Evolutionary conservation across 208 protist species (phyloP), one percentile per base, ranked within the genome.

Genomic region (Crithidia expoeki): DNA sequence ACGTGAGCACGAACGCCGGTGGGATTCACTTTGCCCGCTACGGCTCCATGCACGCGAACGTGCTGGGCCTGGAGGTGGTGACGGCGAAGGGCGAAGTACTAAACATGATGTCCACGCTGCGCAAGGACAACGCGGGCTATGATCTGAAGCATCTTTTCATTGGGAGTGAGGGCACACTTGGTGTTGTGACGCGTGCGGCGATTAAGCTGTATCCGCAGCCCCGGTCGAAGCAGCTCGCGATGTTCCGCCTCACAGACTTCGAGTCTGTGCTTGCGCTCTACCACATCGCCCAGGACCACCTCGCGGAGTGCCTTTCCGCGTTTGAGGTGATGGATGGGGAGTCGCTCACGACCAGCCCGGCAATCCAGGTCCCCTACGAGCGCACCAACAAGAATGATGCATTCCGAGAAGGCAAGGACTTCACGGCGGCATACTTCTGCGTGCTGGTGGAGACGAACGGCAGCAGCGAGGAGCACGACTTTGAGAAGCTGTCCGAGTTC

Each of bases 101-200:
- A 32, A 79, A 97, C 57, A 59, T 84, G 55, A 79, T 96, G 62
- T 92, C 74, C 12, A 92, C 84, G 17, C 80, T 98, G 12, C 82
- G 93, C 44, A 99, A 99, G 72, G 98, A 99, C 76, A 99, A 99
- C 75, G 98, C 95, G 28, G 96, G 97, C 23, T 98, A 98, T 73
- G 96, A 98, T 66, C 71, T 99, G 47, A 98, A 98, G 78, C 96
- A 99, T 56, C 85, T 99, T 14, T 98, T 99, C 67, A 98, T 99
- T 49, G 98, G 98, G 30, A 96, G 85, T 49, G 98, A 99, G 74
- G 98, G 98, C 46, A 98, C 97, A 12, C 84, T 99, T 17, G 98
- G 98, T 36, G 83, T 99, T 0, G 92, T 99, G 6, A 99, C 97
- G 11, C 84, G 84, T 9, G 76, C 94, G 14, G 72, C 52, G 17